Evolutionary conservation across 345 rosid genomes (phyloP), one percentile per base, ranked within the genome.

Genomic region (Eucalyptus decipiens): DNA sequence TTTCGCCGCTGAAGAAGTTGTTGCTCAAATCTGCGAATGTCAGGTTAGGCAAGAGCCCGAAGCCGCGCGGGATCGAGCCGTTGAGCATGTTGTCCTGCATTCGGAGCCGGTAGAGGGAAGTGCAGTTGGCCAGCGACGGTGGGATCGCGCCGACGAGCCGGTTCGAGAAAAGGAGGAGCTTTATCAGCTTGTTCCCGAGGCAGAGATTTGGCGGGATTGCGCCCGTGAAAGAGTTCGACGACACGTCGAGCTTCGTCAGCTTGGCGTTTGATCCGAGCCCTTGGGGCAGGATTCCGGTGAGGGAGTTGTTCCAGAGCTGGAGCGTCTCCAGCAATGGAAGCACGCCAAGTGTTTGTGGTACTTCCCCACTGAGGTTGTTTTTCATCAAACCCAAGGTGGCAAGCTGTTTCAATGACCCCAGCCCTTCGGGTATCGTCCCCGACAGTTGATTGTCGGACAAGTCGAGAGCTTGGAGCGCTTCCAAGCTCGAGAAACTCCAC

Each of bases 81-180:
- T 92, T 94, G 52, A 98, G 90, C 11, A 89, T 92, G 85, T 98
- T 98, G 91, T 95, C 90, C 45, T 96, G 98, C 80, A 86, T 93
- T 87, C 99, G 91, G 47, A 98, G 90, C 92, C 99, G 93, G 58
- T 88, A 90, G 21, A 98, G 91, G 8, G 98, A 91, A 11, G 92
- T 87, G 93, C 99, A 98, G 80, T 87, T 93, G 6, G 94, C 93
- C 15, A 98, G 91, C 85, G 93, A 92, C 16, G 67, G 87, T 1
- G 99, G 99, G 9, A 97, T 83, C 50, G 90, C 90, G 72, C 93
- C 92, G 19, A 86, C 40, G 89, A 98, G 93, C 85, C 65, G 91
- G 94, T 98, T 98, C 92, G 97, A 94, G 94, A 97, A 97, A 88
- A 98, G 98, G 16, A 98, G 91, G 87, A 98, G 98, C 90, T 96